Evolutionary conservation across 2,329 filamentous ascomycete species (phyloP).

Genomic region (Pleoardoris graminearum): DNA sequence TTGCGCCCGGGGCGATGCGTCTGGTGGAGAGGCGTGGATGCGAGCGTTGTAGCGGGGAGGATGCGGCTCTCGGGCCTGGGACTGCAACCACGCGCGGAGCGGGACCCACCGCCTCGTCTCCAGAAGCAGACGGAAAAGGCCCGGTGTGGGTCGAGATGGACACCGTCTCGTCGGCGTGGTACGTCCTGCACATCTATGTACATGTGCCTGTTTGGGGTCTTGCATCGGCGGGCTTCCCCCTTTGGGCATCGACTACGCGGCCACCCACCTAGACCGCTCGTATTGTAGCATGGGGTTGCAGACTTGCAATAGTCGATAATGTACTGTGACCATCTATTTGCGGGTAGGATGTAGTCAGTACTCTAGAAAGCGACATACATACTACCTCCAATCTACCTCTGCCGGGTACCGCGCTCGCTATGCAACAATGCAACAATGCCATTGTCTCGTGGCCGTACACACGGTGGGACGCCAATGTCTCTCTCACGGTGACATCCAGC

Average conservation of each 20-base stretch:
- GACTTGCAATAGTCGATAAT: background rate
- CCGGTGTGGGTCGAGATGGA: background rate
- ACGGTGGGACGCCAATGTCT: conserved; percentile 3
- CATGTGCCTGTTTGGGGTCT: background rate
- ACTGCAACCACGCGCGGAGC: background rate
- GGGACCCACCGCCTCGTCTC: background rate
- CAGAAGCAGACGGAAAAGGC: too few species aligned
- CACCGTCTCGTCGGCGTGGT: too few species aligned
- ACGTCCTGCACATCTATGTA: too few species aligned
- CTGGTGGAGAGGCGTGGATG: too few species aligned
- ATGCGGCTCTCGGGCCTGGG: too few species aligned
- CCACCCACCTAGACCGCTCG: background rate
- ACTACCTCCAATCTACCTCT: background rate
- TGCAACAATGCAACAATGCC: conserved; percentile 14
- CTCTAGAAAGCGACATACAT: background rate
- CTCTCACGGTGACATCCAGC: background rate
- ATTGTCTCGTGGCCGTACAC: conserved; percentile 2
- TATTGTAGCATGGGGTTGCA: background rate
- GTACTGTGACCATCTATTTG: background rate
- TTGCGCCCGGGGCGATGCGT: too few species aligned
- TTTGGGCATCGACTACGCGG: background rate
- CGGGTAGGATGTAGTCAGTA: background rate
- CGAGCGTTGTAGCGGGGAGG: too few species aligned
- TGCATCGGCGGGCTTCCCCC: background rate
- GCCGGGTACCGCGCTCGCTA: background rate